These are phyloP conservation scores for Fusarium brevicatenulatum DNA, from an alignment of 2,329 filamentous ascomycete genomes.

Conservation along the genomic window DNA sequence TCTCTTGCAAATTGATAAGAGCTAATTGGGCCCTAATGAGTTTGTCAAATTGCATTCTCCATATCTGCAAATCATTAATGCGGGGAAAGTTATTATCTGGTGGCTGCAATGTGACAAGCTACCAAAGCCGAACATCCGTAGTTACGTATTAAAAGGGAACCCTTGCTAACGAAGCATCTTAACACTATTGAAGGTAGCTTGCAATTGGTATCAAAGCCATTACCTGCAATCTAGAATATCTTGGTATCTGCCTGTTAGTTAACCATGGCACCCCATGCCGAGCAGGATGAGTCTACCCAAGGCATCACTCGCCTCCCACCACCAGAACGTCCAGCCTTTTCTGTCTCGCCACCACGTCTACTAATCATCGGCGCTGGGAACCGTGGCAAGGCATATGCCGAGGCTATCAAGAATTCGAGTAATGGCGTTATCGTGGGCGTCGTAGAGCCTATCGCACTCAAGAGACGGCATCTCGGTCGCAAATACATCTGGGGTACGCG, in stretches of 20 bases:
- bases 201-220: background rate
- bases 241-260: background rate
- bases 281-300: background rate
- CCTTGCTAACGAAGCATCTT: background rate
- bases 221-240: too few relatives aligned
- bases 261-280: background rate
- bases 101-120: background rate
- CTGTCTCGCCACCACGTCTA: background rate
- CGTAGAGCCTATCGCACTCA: background rate
- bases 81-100: background rate
- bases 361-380: background rate
- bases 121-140: background rate
- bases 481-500: background rate
- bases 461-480: background rate
- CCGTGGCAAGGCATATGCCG: background rate
- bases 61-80: background rate
- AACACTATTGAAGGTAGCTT: background rate
- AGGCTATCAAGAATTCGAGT: background rate
- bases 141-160: background rate
- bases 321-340: background rate
- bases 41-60: background rate
- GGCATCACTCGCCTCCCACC: background rate
- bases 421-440: background rate
- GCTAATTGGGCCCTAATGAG: background rate
- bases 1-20: background rate